Base-by-base conservation (phyloP, 2,329 filamentous ascomycete species). In the Onygena corvina region DNA sequence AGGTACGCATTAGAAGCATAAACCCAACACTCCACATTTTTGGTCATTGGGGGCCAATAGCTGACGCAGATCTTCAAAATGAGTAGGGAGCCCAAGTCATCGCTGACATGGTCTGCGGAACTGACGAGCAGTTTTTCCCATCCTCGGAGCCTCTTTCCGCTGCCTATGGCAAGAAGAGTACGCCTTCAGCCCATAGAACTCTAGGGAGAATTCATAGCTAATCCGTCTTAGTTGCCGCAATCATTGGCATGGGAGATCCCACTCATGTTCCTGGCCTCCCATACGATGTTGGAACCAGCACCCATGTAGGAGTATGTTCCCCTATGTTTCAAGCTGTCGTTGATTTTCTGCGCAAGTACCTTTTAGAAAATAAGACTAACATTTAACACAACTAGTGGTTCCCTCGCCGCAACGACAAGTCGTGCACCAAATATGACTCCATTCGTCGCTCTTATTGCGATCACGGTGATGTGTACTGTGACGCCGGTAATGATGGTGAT, bases 31-130 rank as follows among this genome's bases (percentile, higher is more conserved):
- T 29, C 3, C 20, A 20, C 14, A 42, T 3, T 6, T 46, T 4
- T 27, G 46, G 9, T 9, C 16, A 40, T 4, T 30, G 1, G 9
- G 14, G 33, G 14, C 25, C 21, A 27, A 4, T 25, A 14, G 9
- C 46, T 47, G 27, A 47, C 31, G 23, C n/a, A 4, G 2, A 3
- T 12, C 7, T 27, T 25, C 4, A 14, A 27, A 47, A 14, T 5
- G n/a, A n/a, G 14, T 40, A 49, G 47, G 51, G 51, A 4, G 48
- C 51, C n/a, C 51, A 53, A 34, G 36, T 53, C 7, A 42, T 53
- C 4, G 31, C 36, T 2, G 51, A 53, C 38, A 49, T 46, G 11
- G 16, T 53, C 1, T 53, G 51, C 30, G 51, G 51, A 34, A 42
- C 35, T 38, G 46, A 21, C 35, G 48, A 33, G 46, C 31, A 0